Evolutionary conservation across 148 eudicot genomes (phyloP), one percentile per base, ranked within the genome.

Genomic region (Cornus controversa): DNA sequence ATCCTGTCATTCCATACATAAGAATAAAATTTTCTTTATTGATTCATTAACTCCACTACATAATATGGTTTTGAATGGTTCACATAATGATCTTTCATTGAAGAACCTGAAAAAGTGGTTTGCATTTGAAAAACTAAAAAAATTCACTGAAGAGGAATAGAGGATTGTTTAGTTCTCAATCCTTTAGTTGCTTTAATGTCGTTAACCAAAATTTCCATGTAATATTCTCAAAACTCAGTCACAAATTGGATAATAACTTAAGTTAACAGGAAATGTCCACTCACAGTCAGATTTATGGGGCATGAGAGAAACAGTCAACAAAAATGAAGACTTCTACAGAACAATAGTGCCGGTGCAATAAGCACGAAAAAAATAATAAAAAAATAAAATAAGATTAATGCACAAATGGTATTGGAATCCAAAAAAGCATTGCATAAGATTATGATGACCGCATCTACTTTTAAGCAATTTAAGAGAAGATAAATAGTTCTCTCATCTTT

Each of bases 361-460:
- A 3, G 45, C 9, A 4, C 34, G 6, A 40, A 40, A 6, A 40
- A 40, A n/a, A n/a, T n/a, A n/a, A n/a, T n/a, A n/a, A n/a, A n/a
- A n/a, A n/a, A n/a, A n/a, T n/a, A n/a, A n/a, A n/a, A n/a, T n/a
- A n/a, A 9, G 10, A 40, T 6, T 40, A 40, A 40, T 40, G 45
- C 31, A 7, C 64, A 57, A 16, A 64, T 25, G 26, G 58, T 3
- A 45, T 36, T 9, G 26, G 2, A 60, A 9, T 60, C 24, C 69
- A 64, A 74, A 64, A 8, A 63, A 26, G 18, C 45, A 69, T 26
- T 75, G 40, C 70, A n/a, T n/a, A n/a, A 65, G 10, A 25, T 66
- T 20, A 26, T 28, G 3, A 64, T 40, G 40, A 24, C 0, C 34
- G 26, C 24, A 28, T 22, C 24, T 40, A 15, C 13, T 26, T 25